Conservation (phyloP, 2,329 filamentous ascomycete species). For the Ophiostoma australiae region DNA sequence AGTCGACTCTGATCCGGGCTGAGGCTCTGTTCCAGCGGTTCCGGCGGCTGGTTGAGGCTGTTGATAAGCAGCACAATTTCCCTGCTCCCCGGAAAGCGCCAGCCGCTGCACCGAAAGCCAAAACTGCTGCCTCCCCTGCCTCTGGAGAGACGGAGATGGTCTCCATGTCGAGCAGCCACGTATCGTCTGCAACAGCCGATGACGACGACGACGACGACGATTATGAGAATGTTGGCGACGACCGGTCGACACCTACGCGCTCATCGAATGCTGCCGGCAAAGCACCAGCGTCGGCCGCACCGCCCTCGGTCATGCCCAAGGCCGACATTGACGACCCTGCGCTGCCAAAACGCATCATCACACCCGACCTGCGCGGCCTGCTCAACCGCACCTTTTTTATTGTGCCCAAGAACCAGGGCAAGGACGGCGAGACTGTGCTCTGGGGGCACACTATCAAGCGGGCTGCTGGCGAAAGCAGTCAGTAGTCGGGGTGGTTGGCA, state of each 20-base stretch:
- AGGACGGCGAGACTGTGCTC: conserved; percentile 18
- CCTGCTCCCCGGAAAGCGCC: conserved; percentile 47
- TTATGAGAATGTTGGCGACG: neutral
- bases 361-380: conserved; percentile 52
- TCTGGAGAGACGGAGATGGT: conserved; percentile 19
- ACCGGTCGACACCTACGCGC: neutral
- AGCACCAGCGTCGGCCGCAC: conserved; percentile 19
- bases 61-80: conserved; percentile 88
- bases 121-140: neutral
- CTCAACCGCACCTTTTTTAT: conserved; percentile 46
- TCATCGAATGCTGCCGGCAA: conserved; percentile 21
- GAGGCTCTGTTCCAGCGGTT: conserved; percentile 86
- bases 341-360: conserved; percentile 45
- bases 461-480: neutral
- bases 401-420: conserved; percentile 25
- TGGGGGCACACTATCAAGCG: conserved; percentile 25
- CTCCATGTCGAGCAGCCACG: conserved; percentile 19
- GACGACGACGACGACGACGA: neutral
- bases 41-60: conserved; percentile 79
- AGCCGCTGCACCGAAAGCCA: neutral
- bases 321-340: conserved; percentile 3
- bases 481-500: neutral
- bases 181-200: neutral
- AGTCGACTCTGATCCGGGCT: conserved; percentile 78
- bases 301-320: neutral